These are phyloP conservation scores for Tilletia horrida DNA, from an alignment of 1,284 basidiomycete species.

Conservation along the genomic window DNA sequence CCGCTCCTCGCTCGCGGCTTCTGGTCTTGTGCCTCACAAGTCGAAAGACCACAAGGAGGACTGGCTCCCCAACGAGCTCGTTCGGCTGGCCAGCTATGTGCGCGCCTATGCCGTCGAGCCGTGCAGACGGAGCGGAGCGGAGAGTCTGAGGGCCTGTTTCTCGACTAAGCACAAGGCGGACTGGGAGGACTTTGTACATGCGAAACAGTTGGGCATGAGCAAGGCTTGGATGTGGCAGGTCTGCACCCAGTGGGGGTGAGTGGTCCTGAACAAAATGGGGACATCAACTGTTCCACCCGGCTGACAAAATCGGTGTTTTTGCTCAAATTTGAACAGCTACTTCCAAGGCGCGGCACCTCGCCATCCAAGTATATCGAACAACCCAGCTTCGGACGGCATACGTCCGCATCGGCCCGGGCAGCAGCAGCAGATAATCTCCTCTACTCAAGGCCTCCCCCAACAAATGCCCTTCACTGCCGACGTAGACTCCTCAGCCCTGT, in stretches of 20 bases:
- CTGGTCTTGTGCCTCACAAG: slow-evolving; percentile 28
- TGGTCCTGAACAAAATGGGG: too few species aligned
- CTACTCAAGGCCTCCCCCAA: too few species aligned
- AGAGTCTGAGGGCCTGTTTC: background rate
- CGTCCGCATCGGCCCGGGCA: background rate
- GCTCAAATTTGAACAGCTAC: slow-evolving; percentile 61
- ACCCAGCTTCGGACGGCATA: background rate
- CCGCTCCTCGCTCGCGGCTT: slow-evolving; percentile 18
- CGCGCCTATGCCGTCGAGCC: slow-evolving; percentile 28
- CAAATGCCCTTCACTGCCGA: background rate
- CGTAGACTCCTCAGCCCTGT: slow-evolving; percentile 25
- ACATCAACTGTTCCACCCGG: too few species aligned
- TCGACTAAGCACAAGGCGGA: background rate
- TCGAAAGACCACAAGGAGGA: slow-evolving; percentile 20
- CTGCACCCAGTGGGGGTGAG: slow-evolving; percentile 67
- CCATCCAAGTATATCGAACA: background rate
- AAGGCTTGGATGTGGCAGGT: slow-evolving; percentile 81
- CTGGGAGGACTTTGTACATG: slow-evolving; percentile 64
- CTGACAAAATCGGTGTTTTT: too few species aligned
- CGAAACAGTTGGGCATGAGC: slow-evolving; percentile 68
- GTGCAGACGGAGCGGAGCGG: slow-evolving; percentile 24
- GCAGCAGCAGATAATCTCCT: background rate
- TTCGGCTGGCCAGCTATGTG: slow-evolving; percentile 14
- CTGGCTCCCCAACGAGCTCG: background rate
- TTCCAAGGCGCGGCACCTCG: slow-evolving; percentile 58